Conservation (phyloP, 1,284 basidiomycete genomes). For the Laetiporus sulphureus region DNA sequence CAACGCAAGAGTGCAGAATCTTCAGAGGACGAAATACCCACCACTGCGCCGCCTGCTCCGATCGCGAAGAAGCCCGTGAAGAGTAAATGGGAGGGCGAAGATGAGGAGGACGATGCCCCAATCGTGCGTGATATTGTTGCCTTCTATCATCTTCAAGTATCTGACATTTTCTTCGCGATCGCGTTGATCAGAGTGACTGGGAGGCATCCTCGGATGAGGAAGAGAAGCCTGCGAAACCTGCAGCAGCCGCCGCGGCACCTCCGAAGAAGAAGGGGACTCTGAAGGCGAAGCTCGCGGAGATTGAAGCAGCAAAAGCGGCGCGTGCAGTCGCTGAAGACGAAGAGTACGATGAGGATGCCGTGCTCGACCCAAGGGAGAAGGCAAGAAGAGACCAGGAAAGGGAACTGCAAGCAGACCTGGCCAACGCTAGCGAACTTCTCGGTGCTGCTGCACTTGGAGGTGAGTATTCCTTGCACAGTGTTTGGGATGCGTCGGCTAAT, state of each 20-base stretch:
- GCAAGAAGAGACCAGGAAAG: conserved; percentile 68
- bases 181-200: conserved; percentile 78
- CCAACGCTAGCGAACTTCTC: conserved; percentile 75
- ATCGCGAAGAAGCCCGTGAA: conserved; percentile 36
- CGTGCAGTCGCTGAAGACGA: conserved; percentile 30
- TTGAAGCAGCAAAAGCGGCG: conserved; percentile 64
- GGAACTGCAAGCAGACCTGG: conserved; percentile 81
- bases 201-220: conserved; percentile 83
- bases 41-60: conserved; percentile 34
- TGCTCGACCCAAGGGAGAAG: conserved; percentile 77
- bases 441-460: conserved; percentile 67
- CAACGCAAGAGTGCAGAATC: conserved; percentile 35
- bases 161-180: conserved; percentile 4
- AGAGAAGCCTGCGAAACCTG: conserved; percentile 37
- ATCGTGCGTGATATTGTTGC: conserved; percentile 37
- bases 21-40: conserved; percentile 43
- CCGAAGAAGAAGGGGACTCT: conserved; percentile 87
- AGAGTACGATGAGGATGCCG: conserved; percentile 66
- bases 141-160: neutral
- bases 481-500: neutral
- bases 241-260: conserved; percentile 46
- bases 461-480: conserved; percentile 24
- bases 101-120: conserved; percentile 67
- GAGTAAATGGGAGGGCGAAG: conserved; percentile 83
- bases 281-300: conserved; percentile 86